A percentile compares a stretch with the other conserved stretches of the same genome.
These are phyloP conservation scores for Coemansia sp. DNA, from an alignment of 192 early-diverging fungal species.

Conservation along the genomic window DNA sequence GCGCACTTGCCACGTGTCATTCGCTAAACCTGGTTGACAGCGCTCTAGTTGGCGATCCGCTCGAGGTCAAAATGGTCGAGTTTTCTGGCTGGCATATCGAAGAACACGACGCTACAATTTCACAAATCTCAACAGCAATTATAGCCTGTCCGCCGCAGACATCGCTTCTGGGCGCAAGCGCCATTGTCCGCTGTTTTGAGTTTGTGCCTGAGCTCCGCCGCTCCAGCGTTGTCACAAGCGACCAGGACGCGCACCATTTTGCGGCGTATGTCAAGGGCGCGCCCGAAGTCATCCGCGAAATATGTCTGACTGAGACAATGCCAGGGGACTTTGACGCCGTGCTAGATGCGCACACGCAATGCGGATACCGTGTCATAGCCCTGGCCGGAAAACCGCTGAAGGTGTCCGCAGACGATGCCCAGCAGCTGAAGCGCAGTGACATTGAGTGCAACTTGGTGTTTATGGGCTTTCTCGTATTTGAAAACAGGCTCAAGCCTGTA, in stretches of 20 bases:
- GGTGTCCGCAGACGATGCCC: constrained; percentile 55
- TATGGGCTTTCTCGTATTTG: constrained; percentile 95
- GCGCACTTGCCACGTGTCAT: constrained; percentile 76
- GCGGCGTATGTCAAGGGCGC: constrained; percentile 92
- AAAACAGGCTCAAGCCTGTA: constrained; percentile 91
- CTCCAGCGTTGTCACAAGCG: constrained; percentile 83
- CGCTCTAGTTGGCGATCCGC: constrained; percentile 86
- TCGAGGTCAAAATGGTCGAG: constrained; percentile 97
- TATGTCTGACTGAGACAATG: constrained; percentile 76
- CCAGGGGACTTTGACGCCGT: constrained; percentile 75
- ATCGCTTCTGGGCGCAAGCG: constrained; percentile 19
- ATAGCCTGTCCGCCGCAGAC: constrained; percentile 9
- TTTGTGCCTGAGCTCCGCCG: constrained; percentile 85
- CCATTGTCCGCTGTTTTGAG: constrained; percentile 79
- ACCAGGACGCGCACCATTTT: constrained; percentile 13
- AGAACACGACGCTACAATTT: constrained; percentile 57
- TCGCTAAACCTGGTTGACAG: constrained; percentile 83
- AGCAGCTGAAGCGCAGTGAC: constrained; percentile 61
- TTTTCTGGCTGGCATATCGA: constrained; percentile 91
- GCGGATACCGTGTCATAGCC: constrained; percentile 94
- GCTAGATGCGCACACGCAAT: constrained; percentile 79
- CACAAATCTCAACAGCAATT: neutral
- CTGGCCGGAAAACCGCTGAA: constrained; percentile 71
- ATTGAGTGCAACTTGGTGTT: constrained; percentile 80
- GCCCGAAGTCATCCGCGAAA: constrained; percentile 84